A percentile compares a stretch with the other conserved stretches of the same genome.
Evolutionary conservation across 1,284 basidiomycete species (phyloP).

Genomic region (Earliella scabrosa): DNA sequence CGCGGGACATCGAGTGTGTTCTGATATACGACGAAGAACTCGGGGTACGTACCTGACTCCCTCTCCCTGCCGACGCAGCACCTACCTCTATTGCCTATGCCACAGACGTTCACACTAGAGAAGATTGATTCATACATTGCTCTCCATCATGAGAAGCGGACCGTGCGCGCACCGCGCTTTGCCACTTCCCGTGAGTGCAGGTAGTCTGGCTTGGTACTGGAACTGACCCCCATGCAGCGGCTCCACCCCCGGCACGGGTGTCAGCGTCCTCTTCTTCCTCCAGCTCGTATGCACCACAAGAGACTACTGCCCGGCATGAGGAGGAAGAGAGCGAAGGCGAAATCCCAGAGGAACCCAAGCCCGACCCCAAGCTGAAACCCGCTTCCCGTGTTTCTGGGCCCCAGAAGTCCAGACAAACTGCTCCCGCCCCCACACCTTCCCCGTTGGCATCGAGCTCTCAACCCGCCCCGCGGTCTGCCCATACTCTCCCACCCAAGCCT

Average conservation of each 20-base stretch:
- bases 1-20: conserved; percentile 74
- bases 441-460: not conserved
- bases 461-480: not conserved
- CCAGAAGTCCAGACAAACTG: no score
- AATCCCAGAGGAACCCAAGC: conserved; percentile 26
- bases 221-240: conserved; percentile 1
- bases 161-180: conserved; percentile 39
- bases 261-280: conserved; percentile 26
- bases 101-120: conserved; percentile 71
- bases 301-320: conserved; percentile 31
- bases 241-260: conserved; percentile 22
- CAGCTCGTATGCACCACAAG: conserved; percentile 27
- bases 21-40: conserved; percentile 76
- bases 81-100: not conserved
- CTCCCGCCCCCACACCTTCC: not conserved
- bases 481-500: not conserved
- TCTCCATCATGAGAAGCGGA: conserved; percentile 56
- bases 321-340: conserved; percentile 42
- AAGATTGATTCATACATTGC: conserved; percentile 69
- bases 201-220: not conserved
- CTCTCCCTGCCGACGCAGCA: not conserved
- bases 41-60: conserved; percentile 48
- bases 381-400: conserved; percentile 3
- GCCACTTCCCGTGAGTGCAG: conserved; percentile 46
- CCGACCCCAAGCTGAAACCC: conserved; percentile 14